Percentiles rank a stretch among this genome's conserved stretches.
Conservation (phyloP, 2,329 filamentous ascomycete genomes). For the Paracoccidioides lutzii region DNA sequence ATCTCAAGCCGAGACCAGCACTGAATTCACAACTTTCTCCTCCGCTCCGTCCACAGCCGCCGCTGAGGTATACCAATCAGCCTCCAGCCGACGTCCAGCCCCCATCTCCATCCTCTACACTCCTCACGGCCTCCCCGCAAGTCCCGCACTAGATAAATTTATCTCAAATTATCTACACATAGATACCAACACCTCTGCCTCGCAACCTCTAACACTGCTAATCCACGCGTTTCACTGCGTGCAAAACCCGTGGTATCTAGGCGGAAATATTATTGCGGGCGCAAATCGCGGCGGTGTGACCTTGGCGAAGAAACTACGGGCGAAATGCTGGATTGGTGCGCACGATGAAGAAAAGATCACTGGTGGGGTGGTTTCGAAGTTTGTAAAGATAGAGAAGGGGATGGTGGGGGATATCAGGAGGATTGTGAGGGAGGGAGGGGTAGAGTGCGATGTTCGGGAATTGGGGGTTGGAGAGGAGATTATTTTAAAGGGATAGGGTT, state of each 20-base stretch:
- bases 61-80: not conserved
- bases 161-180: not conserved
- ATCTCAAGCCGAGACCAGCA: not conserved
- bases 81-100: not conserved
- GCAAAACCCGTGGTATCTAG: slow-evolving; percentile 41
- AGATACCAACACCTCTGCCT: slow-evolving; percentile 33
- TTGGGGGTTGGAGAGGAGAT: not conserved
- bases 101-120: not conserved
- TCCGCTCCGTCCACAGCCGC: not conserved
- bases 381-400: slow-evolving; percentile 10
- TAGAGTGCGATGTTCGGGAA: not conserved
- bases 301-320: not conserved
- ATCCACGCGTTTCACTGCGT: slow-evolving; percentile 42
- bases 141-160: not conserved
- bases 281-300: slow-evolving; percentile 31
- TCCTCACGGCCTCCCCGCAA: not conserved
- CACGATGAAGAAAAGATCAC: not conserved
- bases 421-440: not conserved
- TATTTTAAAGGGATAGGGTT: not conserved
- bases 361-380: not conserved
- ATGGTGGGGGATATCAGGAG: not conserved
- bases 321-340: not conserved
- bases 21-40: not conserved
- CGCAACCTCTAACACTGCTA: slow-evolving; percentile 40
- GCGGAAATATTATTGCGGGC: slow-evolving; percentile 40